These are phyloP conservation scores for Apiospora saccharicola DNA, from an alignment of 2,329 filamentous ascomycete species.

Conservation along the genomic window DNA sequence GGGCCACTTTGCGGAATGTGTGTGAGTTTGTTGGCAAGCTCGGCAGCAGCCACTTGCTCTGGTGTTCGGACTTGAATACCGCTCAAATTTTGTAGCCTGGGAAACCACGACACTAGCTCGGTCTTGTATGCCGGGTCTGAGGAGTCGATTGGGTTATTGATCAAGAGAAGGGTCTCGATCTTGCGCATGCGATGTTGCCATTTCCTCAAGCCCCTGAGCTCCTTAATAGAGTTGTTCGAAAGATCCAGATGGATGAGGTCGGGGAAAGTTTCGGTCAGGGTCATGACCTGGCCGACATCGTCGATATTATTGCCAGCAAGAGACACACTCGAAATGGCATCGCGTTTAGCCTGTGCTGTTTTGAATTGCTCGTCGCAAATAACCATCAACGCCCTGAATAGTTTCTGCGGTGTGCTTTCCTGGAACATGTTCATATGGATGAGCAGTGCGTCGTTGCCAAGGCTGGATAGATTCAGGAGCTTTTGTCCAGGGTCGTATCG, in stretches of 20 bases:
- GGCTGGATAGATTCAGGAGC: constrained; percentile 81
- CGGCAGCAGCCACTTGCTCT: constrained; percentile 68
- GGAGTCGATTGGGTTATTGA: constrained; percentile 76
- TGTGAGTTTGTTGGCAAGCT: constrained; percentile 58
- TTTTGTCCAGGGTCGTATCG: constrained; percentile 78
- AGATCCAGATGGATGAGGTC: constrained; percentile 89
- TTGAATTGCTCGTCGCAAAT: constrained; percentile 83
- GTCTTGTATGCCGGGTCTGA: constrained; percentile 66
- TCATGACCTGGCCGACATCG: constrained; percentile 75
- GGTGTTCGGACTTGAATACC: constrained; percentile 75
- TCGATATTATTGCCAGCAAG: constrained; percentile 82
- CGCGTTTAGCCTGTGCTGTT: constrained; percentile 72
- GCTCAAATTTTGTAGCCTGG: constrained; percentile 80
- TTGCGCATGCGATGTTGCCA: constrained; percentile 83
- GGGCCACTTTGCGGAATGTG: constrained; percentile 69
- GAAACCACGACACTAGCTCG: constrained; percentile 83
- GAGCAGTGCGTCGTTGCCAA: constrained; percentile 77
- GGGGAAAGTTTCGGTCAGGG: constrained; percentile 80
- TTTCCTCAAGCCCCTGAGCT: constrained; percentile 69
- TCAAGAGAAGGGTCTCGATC: constrained; percentile 82
- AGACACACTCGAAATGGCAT: constrained; percentile 82
- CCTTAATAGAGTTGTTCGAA: constrained; percentile 80
- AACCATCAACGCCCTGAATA: constrained; percentile 91
- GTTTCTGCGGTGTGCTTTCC: constrained; percentile 78
- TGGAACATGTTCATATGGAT: constrained; percentile 79